phyloP scores from a whole-genome alignment of 192 early-diverging fungal species.

The Coemansia sp. region DNA sequence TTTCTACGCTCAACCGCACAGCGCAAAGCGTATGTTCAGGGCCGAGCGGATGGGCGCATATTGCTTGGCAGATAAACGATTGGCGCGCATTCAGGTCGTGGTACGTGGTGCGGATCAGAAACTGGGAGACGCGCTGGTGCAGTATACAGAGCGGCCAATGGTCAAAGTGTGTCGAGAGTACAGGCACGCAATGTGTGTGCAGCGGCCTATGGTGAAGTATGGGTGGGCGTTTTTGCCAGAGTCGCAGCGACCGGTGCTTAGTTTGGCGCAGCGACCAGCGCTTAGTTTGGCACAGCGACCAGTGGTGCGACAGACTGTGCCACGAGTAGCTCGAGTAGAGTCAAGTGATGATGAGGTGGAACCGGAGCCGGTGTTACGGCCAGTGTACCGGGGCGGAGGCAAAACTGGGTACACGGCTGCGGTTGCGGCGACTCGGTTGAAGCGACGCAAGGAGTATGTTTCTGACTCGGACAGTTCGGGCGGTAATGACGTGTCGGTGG shows the following conservation, averaged over 20 bases:
- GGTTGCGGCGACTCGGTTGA: constrained; percentile 11
- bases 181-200: constrained; percentile 13
- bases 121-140: constrained; percentile 12
- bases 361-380: background rate
- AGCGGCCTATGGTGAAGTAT: constrained; percentile 22
- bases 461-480: background rate
- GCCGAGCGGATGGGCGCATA: constrained; percentile 14
- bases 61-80: constrained; percentile 10
- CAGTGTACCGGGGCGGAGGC: constrained; percentile 12
- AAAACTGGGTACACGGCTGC: constrained; percentile 36
- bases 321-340: background rate
- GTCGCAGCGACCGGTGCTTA: background rate
- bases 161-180: constrained; percentile 37
- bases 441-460: background rate
- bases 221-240: constrained; percentile 30
- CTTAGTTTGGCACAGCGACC: background rate
- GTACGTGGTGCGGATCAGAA: constrained; percentile 1
- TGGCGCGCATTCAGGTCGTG: constrained; percentile 25
- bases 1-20: constrained; percentile 1
- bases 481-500: background rate
- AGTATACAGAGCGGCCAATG: constrained; percentile 6
- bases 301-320: too few relatives aligned
- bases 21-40: constrained; percentile 14
- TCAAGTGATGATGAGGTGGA: background rate
- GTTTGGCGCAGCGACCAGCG: background rate